A percentile compares a stretch with the other conserved stretches of the same genome.
phyloP scores from a whole-genome alignment of 169 alveolate genomes.

The Besnoitia besnoiti region DNA sequence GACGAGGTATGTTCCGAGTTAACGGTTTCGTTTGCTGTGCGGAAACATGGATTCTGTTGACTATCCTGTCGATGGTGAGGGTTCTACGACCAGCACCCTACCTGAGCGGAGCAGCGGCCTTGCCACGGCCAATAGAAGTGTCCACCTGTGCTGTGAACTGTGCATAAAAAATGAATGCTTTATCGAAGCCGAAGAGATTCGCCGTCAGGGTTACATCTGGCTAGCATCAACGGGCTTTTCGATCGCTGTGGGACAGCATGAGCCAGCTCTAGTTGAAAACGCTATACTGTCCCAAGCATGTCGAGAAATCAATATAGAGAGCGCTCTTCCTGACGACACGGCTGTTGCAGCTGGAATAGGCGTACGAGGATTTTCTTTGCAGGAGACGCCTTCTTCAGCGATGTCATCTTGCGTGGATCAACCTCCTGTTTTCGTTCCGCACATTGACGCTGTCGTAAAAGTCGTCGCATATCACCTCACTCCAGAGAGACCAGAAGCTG shows the following conservation, averaged over 20 bases:
- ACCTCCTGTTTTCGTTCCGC: slow-evolving; percentile 20
- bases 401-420: background rate
- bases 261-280: slow-evolving; percentile 15
- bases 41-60: no score
- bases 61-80: no score
- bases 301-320: slow-evolving; percentile 16
- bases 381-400: background rate
- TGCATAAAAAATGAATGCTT: background rate
- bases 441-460: background rate
- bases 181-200: background rate
- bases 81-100: background rate
- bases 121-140: background rate
- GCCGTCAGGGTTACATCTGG: slow-evolving; percentile 45
- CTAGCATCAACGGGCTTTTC: slow-evolving; percentile 42
- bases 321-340: background rate
- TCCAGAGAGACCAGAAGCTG: slow-evolving; percentile 2
- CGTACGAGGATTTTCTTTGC: slow-evolving; percentile 8
- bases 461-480: slow-evolving; percentile 37
- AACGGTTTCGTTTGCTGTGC: no score
- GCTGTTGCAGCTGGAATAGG: background rate
- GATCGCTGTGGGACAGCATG: slow-evolving; percentile 43
- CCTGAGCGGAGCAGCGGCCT: background rate
- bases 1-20: no score
- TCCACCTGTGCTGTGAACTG: slow-evolving; percentile 1
- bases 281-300: slow-evolving; percentile 21